Evolutionary conservation across 2,329 filamentous ascomycete genomes (phyloP).

Genomic region (Cladophialophora chaetospira): DNA sequence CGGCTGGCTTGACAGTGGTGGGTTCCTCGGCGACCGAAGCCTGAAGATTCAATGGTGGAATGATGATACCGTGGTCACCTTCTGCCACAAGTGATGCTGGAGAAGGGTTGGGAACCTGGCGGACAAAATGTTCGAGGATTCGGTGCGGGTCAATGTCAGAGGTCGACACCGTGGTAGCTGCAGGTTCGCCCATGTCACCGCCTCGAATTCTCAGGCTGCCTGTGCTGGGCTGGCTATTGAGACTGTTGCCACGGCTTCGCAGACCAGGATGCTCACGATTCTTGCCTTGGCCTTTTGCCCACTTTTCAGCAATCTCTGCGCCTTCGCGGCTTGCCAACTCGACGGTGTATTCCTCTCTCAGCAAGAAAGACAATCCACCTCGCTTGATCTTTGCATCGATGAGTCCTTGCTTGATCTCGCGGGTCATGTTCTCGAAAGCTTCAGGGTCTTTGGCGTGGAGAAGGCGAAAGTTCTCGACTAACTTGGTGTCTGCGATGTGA

Average conservation of each 20-base stretch:
- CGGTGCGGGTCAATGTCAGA: no score
- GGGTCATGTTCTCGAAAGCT: slow-evolving; percentile 22
- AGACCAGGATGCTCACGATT: not conserved
- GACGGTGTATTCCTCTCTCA: slow-evolving; percentile 26
- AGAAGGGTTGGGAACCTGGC: not conserved
- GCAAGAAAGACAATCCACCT: slow-evolving; percentile 13
- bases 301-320: slow-evolving; percentile 15
- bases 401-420: slow-evolving; percentile 16
- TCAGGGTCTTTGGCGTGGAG: slow-evolving; percentile 12
- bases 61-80: not conserved
- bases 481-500: slow-evolving; percentile 13
- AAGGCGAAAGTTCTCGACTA: slow-evolving; percentile 23
- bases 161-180: not conserved
- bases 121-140: no score
- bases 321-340: slow-evolving; percentile 25
- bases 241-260: slow-evolving; percentile 6
- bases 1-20: not conserved
- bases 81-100: not conserved
- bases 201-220: slow-evolving; percentile 1
- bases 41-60: not conserved
- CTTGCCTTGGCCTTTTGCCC: slow-evolving; percentile 7
- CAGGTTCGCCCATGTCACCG: not conserved
- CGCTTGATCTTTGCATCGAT: slow-evolving; percentile 19
- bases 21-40: not conserved
- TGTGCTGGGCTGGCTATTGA: not conserved